These are phyloP conservation scores for Colletotrichum graminicola DNA, from an alignment of 2,329 filamentous ascomycete species.

Conservation along the genomic window DNA sequence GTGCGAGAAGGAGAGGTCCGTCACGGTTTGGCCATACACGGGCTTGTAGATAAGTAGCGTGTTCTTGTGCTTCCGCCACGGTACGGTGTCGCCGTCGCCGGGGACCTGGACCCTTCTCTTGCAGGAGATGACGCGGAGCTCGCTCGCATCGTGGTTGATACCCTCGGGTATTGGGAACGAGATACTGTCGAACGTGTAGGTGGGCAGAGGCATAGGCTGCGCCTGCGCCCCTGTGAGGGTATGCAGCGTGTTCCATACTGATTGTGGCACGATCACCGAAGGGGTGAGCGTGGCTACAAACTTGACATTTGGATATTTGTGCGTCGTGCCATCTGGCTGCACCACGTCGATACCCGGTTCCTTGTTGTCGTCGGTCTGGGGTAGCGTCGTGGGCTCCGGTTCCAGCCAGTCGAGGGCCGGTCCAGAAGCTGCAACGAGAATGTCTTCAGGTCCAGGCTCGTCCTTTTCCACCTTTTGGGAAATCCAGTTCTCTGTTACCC, in stretches of 20 bases:
- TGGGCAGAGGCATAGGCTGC: conserved; percentile 54
- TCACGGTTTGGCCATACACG: conserved; percentile 76
- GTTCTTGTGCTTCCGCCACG: conserved; percentile 63
- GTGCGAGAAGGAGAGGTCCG: conserved; percentile 80
- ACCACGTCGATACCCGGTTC: conserved; percentile 66
- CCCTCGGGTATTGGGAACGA: conserved; percentile 67
- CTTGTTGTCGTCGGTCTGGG: conserved; percentile 58
- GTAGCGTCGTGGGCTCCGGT: conserved; percentile 73
- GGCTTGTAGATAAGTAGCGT: conserved; percentile 78
- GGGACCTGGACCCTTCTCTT: conserved; percentile 61
- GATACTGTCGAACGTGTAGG: conserved; percentile 67
- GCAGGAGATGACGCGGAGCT: conserved; percentile 67
- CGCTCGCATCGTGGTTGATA: conserved; percentile 66
- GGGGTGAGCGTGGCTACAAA: conserved; percentile 83
- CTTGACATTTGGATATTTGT: conserved; percentile 76
- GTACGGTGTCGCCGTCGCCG: conserved; percentile 47
- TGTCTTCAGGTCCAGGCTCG: conserved; percentile 58
- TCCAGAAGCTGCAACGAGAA: conserved; percentile 51
- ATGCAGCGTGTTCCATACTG: conserved; percentile 72
- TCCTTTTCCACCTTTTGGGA: conserved; percentile 74
- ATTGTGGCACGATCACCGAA: conserved; percentile 76
- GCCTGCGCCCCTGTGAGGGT: conserved; percentile 64
- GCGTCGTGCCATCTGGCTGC: conserved; percentile 57
- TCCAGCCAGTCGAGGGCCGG: conserved; percentile 78
- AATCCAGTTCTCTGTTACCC: conserved; percentile 81